Evolutionary conservation across 1,139 yeast genomes (phyloP).

Genomic region (Yamadazyma sp.): DNA sequence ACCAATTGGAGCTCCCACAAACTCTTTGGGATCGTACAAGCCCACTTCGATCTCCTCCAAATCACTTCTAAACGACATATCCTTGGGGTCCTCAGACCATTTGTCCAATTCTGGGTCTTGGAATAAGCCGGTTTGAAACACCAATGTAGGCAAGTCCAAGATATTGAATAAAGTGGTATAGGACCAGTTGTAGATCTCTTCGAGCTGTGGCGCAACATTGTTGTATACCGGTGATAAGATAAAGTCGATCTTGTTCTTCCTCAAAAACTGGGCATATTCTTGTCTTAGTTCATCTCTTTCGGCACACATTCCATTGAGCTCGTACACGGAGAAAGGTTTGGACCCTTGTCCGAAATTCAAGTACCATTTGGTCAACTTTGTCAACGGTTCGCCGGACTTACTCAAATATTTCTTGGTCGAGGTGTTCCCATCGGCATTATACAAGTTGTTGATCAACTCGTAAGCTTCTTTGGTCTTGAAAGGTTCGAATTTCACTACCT

Average conservation of each 20-base stretch:
- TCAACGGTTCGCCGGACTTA: slow-evolving; percentile 64
- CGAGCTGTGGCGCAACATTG: slow-evolving; percentile 71
- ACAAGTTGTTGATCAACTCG: slow-evolving; percentile 51
- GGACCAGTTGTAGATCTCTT: slow-evolving; percentile 70
- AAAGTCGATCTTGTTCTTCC: slow-evolving; percentile 60
- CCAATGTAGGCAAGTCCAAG: slow-evolving; percentile 61
- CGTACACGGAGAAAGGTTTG: slow-evolving; percentile 36
- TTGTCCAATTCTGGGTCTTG: slow-evolving; percentile 51
- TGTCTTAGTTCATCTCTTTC: slow-evolving; percentile 56
- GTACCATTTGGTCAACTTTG: slow-evolving; percentile 59
- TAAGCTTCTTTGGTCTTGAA: slow-evolving; percentile 50
- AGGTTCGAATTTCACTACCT: slow-evolving; percentile 48
- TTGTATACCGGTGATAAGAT: slow-evolving; percentile 67
- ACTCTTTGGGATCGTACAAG: slow-evolving; percentile 31
- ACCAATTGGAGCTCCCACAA: slow-evolving; percentile 40
- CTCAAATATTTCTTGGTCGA: slow-evolving; percentile 47
- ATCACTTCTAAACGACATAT: slow-evolving; percentile 34
- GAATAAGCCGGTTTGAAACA: slow-evolving; percentile 58
- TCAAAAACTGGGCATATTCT: slow-evolving; percentile 52
- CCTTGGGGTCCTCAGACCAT: slow-evolving; percentile 35
- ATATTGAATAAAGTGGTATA: slow-evolving; percentile 69
- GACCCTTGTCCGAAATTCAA: slow-evolving; percentile 60
- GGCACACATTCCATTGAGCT: slow-evolving; percentile 46
- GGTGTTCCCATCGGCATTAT: slow-evolving; percentile 58
- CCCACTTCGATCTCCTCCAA: slow-evolving; percentile 43